These are phyloP conservation scores for Rhodosporidiobolus sp. DNA, from an alignment of 768 basidiomycete species.

Conservation along the genomic window DNA sequence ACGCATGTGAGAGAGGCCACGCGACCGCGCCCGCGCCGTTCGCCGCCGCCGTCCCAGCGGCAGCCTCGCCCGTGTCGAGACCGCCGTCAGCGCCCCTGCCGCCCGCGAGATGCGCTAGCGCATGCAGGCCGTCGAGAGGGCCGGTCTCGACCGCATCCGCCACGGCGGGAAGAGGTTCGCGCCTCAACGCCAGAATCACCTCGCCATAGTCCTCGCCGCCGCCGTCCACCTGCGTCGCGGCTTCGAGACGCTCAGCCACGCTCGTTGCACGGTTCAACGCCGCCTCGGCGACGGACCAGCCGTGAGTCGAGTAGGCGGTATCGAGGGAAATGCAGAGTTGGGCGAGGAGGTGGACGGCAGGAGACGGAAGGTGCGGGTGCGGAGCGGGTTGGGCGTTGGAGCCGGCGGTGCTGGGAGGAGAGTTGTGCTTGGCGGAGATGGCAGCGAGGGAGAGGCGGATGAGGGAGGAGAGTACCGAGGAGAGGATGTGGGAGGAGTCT, in stretches of 20 bases:
- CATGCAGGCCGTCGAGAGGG: neutral
- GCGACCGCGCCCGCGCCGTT: neutral
- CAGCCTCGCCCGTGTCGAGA: neutral
- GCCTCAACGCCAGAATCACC: neutral
- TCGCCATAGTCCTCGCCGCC: constrained; percentile 2
- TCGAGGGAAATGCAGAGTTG: constrained; percentile 4
- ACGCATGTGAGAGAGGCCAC: neutral
- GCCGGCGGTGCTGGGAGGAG: neutral
- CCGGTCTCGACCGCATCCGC: neutral
- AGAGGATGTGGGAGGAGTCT: constrained; percentile 37
- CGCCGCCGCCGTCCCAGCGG: neutral
- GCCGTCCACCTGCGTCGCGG: neutral
- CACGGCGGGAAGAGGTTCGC: neutral
- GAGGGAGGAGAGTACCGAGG: constrained; percentile 38
- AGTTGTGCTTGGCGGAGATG: constrained; percentile 1
- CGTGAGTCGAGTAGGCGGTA: neutral
- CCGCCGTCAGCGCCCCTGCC: neutral
- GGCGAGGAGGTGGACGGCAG: constrained; percentile 13
- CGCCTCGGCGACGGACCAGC: constrained; percentile 18
- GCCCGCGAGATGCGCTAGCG: neutral
- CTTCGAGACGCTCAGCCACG: constrained; percentile 11
- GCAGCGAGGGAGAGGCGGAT: constrained; percentile 36
- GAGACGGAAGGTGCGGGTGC: neutral
- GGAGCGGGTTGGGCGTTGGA: neutral
- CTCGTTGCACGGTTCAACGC: constrained; percentile 21